Conservation (phyloP, 2,329 filamentous ascomycete species). For the Clonostachys byssicola region DNA sequence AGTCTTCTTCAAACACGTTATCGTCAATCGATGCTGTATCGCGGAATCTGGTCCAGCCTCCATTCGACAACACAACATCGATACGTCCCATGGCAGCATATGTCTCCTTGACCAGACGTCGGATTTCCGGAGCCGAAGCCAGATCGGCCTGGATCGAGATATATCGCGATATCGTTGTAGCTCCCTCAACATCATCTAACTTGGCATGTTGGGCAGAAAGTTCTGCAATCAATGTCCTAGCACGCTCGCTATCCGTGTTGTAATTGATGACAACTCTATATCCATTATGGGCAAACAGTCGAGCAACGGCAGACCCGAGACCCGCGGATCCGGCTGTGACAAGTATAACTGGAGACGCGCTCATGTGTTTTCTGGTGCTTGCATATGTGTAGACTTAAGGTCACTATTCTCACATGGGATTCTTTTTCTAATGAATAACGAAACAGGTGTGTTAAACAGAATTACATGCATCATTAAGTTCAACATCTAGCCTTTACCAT, state of each 20-base stretch:
- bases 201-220: slow-evolving; percentile 40
- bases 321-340: slow-evolving; percentile 58
- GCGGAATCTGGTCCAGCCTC: slow-evolving; percentile 47
- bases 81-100: slow-evolving; percentile 56
- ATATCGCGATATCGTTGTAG: slow-evolving; percentile 17
- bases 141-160: slow-evolving; percentile 63
- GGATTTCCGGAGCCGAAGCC: slow-evolving; percentile 53
- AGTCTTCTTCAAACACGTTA: slow-evolving; percentile 52
- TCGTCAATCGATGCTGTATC: slow-evolving; percentile 44
- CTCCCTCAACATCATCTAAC: slow-evolving; percentile 9
- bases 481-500: too few relatives aligned
- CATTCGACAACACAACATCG: slow-evolving; percentile 77
- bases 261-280: slow-evolving; percentile 74
- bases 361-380: too few relatives aligned
- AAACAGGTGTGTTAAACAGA: too few relatives aligned
- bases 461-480: too few relatives aligned
- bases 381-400: too few relatives aligned
- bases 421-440: too few relatives aligned
- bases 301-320: slow-evolving; percentile 64
- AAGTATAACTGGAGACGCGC: slow-evolving; percentile 22
- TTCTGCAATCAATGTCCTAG: slow-evolving; percentile 51
- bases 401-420: too few relatives aligned
- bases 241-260: slow-evolving; percentile 54
- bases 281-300: slow-evolving; percentile 64
- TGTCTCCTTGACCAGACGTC: slow-evolving; percentile 53